Evolutionary conservation across 2,329 filamentous ascomycete species (phyloP).

Genomic region (Calonectria crousiana): DNA sequence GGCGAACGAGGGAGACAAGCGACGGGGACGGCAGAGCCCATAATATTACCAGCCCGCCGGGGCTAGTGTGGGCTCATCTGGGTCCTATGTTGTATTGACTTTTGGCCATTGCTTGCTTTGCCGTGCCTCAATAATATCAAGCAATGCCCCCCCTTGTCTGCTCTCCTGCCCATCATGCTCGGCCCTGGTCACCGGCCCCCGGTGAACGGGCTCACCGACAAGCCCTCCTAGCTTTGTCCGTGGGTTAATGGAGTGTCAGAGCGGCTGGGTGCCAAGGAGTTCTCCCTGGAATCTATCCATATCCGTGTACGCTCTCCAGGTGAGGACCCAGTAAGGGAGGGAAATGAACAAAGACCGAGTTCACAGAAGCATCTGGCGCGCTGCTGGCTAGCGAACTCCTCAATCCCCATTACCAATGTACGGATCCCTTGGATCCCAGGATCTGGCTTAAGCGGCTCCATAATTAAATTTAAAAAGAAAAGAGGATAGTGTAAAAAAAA

Average conservation of each 20-base stretch:
- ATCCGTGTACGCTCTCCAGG: not conserved
- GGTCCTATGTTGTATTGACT: not conserved
- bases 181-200: constrained; percentile 3
- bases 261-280: not conserved
- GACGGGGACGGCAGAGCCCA: not conserved
- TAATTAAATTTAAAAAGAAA: constrained; percentile 22
- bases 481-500: constrained; percentile 25
- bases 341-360: not conserved
- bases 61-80: not conserved
- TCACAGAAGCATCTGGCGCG: not conserved
- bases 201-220: constrained; percentile 4
- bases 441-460: not conserved
- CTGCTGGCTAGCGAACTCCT: not conserved
- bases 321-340: not conserved
- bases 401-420: not conserved
- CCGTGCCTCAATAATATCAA: constrained; percentile 8
- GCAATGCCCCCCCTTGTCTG: not conserved
- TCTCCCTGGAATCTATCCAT: not conserved
- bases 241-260: not conserved
- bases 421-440: not conserved
- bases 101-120: constrained; percentile 7
- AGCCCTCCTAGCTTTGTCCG: not conserved
- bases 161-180: not conserved
- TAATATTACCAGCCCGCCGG: not conserved
- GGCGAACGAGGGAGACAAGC: not conserved